Base-by-base conservation (phyloP, 78 protist species). In the Tieghemostelium lacteum region DNA sequence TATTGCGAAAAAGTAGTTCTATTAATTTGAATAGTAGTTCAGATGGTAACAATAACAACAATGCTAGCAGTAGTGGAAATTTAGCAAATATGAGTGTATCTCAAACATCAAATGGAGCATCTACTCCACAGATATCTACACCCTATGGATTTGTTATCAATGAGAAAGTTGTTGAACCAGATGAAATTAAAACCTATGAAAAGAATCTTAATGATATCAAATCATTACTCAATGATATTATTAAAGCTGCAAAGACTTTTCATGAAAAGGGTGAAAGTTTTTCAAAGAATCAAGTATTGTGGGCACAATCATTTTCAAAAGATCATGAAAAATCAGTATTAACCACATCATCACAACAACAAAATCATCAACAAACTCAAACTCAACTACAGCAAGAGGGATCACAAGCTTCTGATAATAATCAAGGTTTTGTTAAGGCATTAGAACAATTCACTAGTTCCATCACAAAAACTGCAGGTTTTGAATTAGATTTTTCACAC, bases 261-360 rank as follows among this genome's bases (percentile, higher is more conserved):
- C 12, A 8, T 22, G 78, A 83, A 12, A 60, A 62, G 12, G 91
- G 91, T 60, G 72, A 60, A 16, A 26, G 28, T 1, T 69, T 12
- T 37, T 16, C 77, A 5, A 83, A 83, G 42, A 55, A 60, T 45
- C 91, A 83, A 12, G 63, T 57, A 2, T 28, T 12, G 34, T 83
- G 91, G 91, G 26, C 73, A 37, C 69, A 69, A 55, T 83, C 91
- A 66, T 83, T 83, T 62, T 69, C 78, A 0, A 83, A 83, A 69
- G 78, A 83, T 34, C 66, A 83, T 57, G 91, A 70, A 55, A 66
- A 69, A 31, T 69, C 76, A 39, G 54, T 63, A 1, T 33, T 31
- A 8, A 26, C 49, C 1, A 58, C 80, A 0, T 37, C 67, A 19
- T 12, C 49, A 12, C 54, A 67, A 2, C 50, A 58, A 69, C 34